Conservation (phyloP, 768 basidiomycete species). For the Nidula microcarpa region DNA sequence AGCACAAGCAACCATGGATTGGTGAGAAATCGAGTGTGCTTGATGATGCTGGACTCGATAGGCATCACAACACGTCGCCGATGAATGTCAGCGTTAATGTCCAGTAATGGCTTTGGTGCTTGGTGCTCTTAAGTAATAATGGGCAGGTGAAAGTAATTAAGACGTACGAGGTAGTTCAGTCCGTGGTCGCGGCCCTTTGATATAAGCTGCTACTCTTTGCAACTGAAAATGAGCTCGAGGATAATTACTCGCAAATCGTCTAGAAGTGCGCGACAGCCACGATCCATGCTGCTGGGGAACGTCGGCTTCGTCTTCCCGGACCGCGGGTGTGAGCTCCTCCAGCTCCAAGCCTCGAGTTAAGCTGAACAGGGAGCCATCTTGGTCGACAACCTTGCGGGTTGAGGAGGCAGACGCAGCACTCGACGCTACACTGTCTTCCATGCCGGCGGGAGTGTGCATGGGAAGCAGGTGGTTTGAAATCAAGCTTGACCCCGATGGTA, state of each 20-base stretch:
- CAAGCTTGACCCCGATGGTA: too few relatives aligned
- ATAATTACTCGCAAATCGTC: slow-evolving; percentile 10
- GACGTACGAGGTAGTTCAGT: slow-evolving; percentile 44
- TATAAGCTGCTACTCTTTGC: slow-evolving; percentile 25
- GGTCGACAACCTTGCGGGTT: background rate
- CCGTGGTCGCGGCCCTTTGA: slow-evolving; percentile 62
- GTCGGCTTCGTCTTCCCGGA: too few relatives aligned
- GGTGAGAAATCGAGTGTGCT: slow-evolving; percentile 49
- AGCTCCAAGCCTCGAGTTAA: background rate
- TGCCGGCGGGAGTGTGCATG: too few relatives aligned
- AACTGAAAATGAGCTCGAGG: slow-evolving; percentile 14
- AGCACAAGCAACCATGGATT: slow-evolving; percentile 51
- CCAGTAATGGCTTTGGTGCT: slow-evolving; percentile 57
- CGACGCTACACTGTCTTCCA: background rate
- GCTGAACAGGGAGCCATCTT: too few relatives aligned
- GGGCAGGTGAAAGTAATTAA: background rate
- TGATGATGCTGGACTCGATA: slow-evolving; percentile 54
- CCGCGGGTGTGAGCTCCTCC: background rate
- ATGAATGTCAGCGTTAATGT: slow-evolving; percentile 39
- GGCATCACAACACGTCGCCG: slow-evolving; percentile 33
- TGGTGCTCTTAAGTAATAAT: slow-evolving; percentile 3
- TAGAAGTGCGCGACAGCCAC: slow-evolving; percentile 12
- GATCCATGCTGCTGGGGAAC: slow-evolving; percentile 6
- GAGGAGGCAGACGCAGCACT: background rate
- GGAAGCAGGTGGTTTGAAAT: too few relatives aligned